Evolutionary conservation across 2,329 filamentous ascomycete genomes (phyloP).

Genomic region (Phialophora macrospora): DNA sequence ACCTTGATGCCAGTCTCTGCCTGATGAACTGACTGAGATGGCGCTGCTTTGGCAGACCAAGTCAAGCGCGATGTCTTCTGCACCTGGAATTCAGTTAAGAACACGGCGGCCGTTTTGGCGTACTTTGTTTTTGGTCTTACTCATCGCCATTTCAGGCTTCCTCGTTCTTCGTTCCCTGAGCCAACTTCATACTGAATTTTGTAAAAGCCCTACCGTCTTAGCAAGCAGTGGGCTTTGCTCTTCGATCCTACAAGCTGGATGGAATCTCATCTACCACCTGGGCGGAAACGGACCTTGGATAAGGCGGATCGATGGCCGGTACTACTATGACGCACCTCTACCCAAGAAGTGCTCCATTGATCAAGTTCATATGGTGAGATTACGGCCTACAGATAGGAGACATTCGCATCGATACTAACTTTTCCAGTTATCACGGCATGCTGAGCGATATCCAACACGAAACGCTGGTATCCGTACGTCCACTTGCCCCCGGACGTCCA

Average conservation of each 20-base stretch:
- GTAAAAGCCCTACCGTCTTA: conserved; percentile 18
- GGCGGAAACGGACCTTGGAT: conserved; percentile 63
- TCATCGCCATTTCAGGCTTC: conserved; percentile 16
- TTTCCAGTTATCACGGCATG: conserved; percentile 61
- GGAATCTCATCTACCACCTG: conserved; percentile 60
- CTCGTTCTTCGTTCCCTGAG: conserved; percentile 16
- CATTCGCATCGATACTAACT: background rate
- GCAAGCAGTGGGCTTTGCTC: conserved; percentile 17
- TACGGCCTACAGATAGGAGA: background rate
- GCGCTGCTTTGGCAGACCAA: conserved; percentile 8
- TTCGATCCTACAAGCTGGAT: conserved; percentile 38
- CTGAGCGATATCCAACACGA: conserved; percentile 61
- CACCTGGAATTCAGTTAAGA: background rate
- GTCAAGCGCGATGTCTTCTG: background rate
- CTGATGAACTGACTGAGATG: conserved; percentile 9
- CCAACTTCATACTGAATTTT: conserved; percentile 9
- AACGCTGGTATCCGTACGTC: conserved; percentile 57
- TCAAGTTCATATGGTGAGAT: conserved; percentile 63
- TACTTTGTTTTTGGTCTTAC: conserved; percentile 14
- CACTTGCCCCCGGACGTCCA: background rate
- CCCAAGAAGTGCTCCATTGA: conserved; percentile 58
- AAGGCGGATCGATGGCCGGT: conserved; percentile 52
- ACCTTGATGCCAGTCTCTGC: background rate
- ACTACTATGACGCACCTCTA: conserved; percentile 49
- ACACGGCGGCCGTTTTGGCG: conserved; percentile 7